Evolutionary conservation across 2,329 filamentous ascomycete species (phyloP).

Genomic region (Sporothrix dimorphospora): DNA sequence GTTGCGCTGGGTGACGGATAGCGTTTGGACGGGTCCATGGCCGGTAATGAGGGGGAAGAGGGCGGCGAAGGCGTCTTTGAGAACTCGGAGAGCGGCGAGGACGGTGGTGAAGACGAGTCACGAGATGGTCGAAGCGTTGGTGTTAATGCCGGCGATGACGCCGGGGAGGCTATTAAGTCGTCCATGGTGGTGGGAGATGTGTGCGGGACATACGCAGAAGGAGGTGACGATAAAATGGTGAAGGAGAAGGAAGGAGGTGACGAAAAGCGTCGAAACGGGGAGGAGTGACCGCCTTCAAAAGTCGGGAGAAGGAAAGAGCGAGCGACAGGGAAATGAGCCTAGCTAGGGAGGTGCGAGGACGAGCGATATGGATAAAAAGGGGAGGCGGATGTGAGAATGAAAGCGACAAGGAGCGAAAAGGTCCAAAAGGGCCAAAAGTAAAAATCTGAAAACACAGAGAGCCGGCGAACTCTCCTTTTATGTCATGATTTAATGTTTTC

Average conservation of each 20-base stretch:
- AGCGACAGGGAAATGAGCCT: slow-evolving; percentile 23
- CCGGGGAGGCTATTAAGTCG: slow-evolving; percentile 28
- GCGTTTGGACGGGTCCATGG: slow-evolving; percentile 47
- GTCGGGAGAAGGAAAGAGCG: slow-evolving; percentile 12
- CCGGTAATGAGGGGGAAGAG: slow-evolving; percentile 45
- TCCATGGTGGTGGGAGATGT: slow-evolving; percentile 24
- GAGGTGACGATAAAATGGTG: background rate
- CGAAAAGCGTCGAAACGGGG: slow-evolving; percentile 2
- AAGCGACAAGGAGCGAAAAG: slow-evolving; percentile 17
- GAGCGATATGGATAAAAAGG: slow-evolving; percentile 9
- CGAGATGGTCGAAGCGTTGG: slow-evolving; percentile 15
- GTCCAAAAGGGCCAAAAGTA: slow-evolving; percentile 17
- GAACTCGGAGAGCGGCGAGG: slow-evolving; percentile 50
- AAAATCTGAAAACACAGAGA: background rate
- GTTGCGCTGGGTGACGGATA: slow-evolving; percentile 59
- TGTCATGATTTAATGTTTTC: slow-evolving; percentile 16
- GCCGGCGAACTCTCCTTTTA: background rate
- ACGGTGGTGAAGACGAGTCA: slow-evolving; percentile 23
- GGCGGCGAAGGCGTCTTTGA: slow-evolving; percentile 58
- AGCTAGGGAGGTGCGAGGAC: background rate
- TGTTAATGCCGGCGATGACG: slow-evolving; percentile 23
- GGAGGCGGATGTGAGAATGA: background rate
- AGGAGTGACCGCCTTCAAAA: background rate
- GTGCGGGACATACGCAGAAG: background rate
- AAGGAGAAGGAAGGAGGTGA: background rate